Base-by-base conservation (phyloP, 83 land plant genomes). In the Picea abies region DNA sequence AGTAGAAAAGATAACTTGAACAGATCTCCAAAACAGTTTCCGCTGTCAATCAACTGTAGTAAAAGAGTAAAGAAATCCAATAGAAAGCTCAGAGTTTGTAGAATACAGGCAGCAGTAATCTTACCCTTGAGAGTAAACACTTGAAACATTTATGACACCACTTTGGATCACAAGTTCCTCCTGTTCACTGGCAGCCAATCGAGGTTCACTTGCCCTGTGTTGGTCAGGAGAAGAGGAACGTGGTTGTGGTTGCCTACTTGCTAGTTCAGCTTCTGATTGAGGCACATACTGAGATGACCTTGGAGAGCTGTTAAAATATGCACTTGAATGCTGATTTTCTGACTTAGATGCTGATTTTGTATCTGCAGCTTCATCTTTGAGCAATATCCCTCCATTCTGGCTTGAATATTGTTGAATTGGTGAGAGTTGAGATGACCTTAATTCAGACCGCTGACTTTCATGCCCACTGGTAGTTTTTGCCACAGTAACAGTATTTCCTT, bases 101-200 rank as follows among this genome's bases (percentile, higher is more conserved):
- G 49, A 60, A 75, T n/a, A 9, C 78, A 47, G 41, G 15, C 58
- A 44, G 56, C 20, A 22, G 58, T 47, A 75, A 75, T 67, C 95
- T 87, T 37, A 94, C 97, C 93, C 92, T 85, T 90, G 90, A 41
- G 95, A 91, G 70, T 94, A 93, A 12, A 82, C 86, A 58, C 88
- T 85, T 2, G 97, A 92, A 84, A 93, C 86, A 80, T 85, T 93
- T 44, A 94, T 92, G 61, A 92, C 92, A 22, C 97, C 97, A 29
- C 93, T 89, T 83, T 91, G 93, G 79, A 94, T 88, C 4, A 81
- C 82, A 86, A 90, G 58, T 66, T 87, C 89, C 63, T 86, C 93
- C 47, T 91, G 91, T 66, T 88, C 87, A 41, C 81, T 88, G 64
- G 73, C 58, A 79, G 83, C 47, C 60, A 56, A 26, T 67, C 44